Percentiles rank a stretch among this genome's conserved stretches.
phyloP scores from a whole-genome alignment of 2,329 filamentous ascomycete species.

The Cephalotrichum gorgonifer region DNA sequence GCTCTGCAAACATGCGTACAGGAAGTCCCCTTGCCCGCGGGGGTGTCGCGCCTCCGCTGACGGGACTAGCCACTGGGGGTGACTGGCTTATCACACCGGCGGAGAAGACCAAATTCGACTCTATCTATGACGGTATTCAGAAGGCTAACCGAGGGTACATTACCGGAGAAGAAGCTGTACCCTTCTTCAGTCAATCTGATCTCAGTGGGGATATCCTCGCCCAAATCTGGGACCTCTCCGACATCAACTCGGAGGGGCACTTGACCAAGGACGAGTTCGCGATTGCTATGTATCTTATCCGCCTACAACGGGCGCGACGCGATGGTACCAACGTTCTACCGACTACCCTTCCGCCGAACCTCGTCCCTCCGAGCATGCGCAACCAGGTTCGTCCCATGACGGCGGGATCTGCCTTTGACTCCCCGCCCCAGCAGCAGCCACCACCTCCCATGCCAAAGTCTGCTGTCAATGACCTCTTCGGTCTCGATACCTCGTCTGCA shows the following conservation, averaged over 20 bases:
- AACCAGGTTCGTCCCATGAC: conserved; percentile 41
- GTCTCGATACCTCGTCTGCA: conserved; percentile 58
- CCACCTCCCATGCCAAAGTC: conserved; percentile 53
- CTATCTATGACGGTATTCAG: conserved; percentile 76
- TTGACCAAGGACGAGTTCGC: conserved; percentile 87
- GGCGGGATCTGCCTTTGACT: conserved; percentile 43
- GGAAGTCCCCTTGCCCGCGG: conserved; percentile 45
- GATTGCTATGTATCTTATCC: conserved; percentile 93
- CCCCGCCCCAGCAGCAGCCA: conserved; percentile 26
- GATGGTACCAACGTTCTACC: conserved; percentile 55
- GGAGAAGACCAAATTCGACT: conserved; percentile 83
- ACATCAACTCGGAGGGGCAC: conserved; percentile 82
- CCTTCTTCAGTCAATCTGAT: conserved; percentile 87
- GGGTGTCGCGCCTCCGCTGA: conserved; percentile 28
- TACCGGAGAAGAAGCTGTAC: conserved; percentile 86
- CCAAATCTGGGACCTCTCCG: conserved; percentile 93
- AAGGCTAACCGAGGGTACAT: conserved; percentile 72
- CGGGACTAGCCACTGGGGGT: conserved; percentile 23
- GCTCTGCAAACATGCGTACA: conserved; percentile 53
- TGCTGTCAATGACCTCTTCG: conserved; percentile 88
- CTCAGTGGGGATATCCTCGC: conserved; percentile 82
- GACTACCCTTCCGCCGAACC: conserved; percentile 62
- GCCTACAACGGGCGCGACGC: conserved; percentile 71
- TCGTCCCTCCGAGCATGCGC: conserved; percentile 82
- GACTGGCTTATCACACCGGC: conserved; percentile 77